These are phyloP conservation scores for Vanrija humicola DNA, from an alignment of 1,284 basidiomycete genomes.

Conservation along the genomic window DNA sequence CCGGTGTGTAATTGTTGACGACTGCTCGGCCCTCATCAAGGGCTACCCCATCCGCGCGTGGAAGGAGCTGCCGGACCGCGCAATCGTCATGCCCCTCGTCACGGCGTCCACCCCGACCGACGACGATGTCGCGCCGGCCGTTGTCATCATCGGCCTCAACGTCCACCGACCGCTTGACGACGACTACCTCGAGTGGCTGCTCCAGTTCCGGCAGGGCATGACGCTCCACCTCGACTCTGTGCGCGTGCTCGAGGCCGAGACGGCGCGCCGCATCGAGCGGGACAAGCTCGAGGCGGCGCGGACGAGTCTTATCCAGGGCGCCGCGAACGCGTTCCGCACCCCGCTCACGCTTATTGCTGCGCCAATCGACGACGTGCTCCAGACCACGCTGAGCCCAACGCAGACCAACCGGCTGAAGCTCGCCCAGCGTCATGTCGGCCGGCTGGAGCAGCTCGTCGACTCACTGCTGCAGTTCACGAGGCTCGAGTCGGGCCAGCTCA, in stretches of 20 bases:
- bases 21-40: conserved; percentile 22
- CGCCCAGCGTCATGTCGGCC: conserved; percentile 36
- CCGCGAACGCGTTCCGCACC: conserved; percentile 29
- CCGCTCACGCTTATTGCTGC: conserved; percentile 32
- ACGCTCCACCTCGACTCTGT: conserved; percentile 9
- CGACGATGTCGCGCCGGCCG: conserved; percentile 19
- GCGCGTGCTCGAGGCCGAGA: conserved; percentile 7
- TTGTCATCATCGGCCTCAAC: conserved; percentile 43
- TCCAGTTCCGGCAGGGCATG: conserved; percentile 15
- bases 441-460: conserved; percentile 37
- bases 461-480: conserved; percentile 42
- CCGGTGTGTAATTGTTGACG: conserved; percentile 29
- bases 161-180: conserved; percentile 27
- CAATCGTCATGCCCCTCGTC: conserved; percentile 40
- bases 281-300: conserved; percentile 20
- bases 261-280: conserved; percentile 5
- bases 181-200: conserved; percentile 31
- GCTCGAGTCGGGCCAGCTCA: conserved; percentile 38
- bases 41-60: conserved; percentile 35
- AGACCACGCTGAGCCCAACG: conserved; percentile 6
- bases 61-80: conserved; percentile 32
- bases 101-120: conserved; percentile 10
- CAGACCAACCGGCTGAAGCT: conserved; percentile 28
- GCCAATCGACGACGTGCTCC: conserved; percentile 26
- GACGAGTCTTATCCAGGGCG: conserved; percentile 28